Evolutionary conservation across 2,329 filamentous ascomycete species (phyloP), one percentile per base, ranked within the genome.

Genomic region (Trichoderma brevicompactum): DNA sequence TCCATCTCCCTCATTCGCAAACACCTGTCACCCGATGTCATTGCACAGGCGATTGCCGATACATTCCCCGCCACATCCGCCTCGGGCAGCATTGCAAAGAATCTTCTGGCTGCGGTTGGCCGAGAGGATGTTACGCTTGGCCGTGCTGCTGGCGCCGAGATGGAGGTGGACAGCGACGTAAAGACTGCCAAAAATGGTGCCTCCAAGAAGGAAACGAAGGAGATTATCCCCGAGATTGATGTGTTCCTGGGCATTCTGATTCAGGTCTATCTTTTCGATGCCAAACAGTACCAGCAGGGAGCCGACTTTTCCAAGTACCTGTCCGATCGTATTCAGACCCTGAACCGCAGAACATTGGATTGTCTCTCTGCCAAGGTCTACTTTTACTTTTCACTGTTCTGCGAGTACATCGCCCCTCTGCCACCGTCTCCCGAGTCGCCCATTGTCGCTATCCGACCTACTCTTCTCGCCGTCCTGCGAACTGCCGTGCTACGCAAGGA

Each of bases 401-500:
- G 90, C 80, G 95, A 99, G 84, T 89, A 96, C 78, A 86, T 96
- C 68, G 87, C 89, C 67, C 94, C 94, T 23, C 87, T 94, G 68
- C 92, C 95, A 50, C 94, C 94, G 28, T 97, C 94, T 60, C 90
- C 92, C 64, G 89, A 92, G 73, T 96, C 94, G 7, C 90, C 93
- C 3, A 87, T 97, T 70, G 91, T 97, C 68, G 85, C 89, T 46
- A 93, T 97, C 74, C 90, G 95, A 66, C 92, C 94, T 64, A 90
- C 89, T 68, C 86, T 99, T 58, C 87, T 99, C 64, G 89, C 92
- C 62, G 94, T 94, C 17, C 88, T 99, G 66, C 88, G 95, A 74
- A 98, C 94, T 52, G 92, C 95, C n/a, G 95, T 98, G 34, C 84
- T 99, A 69, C 90, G 95, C 72, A 98, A 98, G 82, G 95, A 99